phyloP scores from a whole-genome alignment of 164 flowering plant species.

The Paratinospora sagittata region DNA sequence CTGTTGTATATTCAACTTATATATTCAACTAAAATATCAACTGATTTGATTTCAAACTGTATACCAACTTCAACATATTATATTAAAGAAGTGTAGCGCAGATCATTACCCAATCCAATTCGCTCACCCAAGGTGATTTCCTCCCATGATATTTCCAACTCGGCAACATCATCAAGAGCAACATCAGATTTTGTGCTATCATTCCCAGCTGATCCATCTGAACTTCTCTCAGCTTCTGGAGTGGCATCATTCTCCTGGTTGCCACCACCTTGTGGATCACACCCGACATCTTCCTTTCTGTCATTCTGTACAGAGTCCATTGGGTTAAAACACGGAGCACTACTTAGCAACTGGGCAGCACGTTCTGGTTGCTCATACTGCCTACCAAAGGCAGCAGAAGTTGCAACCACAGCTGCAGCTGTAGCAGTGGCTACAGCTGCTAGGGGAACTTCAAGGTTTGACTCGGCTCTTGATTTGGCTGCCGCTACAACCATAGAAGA shows the following conservation, averaged over 20 bases:
- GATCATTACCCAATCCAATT: slow-evolving; percentile 83
- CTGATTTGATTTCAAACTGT: background rate
- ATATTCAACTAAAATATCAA: background rate
- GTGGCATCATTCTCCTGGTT: slow-evolving; percentile 31
- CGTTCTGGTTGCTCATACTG: slow-evolving; percentile 49
- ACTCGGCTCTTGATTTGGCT: slow-evolving; percentile 46
- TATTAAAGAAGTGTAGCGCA: slow-evolving; percentile 8
- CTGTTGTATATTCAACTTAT: no score
- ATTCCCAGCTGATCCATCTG: slow-evolving; percentile 62
- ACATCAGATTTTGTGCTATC: slow-evolving; percentile 65
- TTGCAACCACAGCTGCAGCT: slow-evolving; percentile 85
- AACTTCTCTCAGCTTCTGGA: slow-evolving; percentile 62
- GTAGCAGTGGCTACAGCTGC: slow-evolving; percentile 58
- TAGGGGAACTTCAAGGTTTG: background rate
- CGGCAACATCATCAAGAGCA: slow-evolving; percentile 78
- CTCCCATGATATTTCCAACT: slow-evolving; percentile 91
- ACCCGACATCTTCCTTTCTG: slow-evolving; percentile 35
- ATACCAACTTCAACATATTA: background rate
- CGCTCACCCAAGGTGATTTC: slow-evolving; percentile 94
- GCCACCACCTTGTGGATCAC: slow-evolving; percentile 39
- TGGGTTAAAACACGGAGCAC: slow-evolving; percentile 21
- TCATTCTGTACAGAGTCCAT: slow-evolving; percentile 26
- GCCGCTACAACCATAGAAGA: slow-evolving; percentile 91
- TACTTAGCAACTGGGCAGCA: slow-evolving; percentile 21
- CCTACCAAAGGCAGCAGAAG: slow-evolving; percentile 71